Evolutionary conservation across 2,329 filamentous ascomycete genomes (phyloP).

Genomic region (Pseudogymnoascus sp.): DNA sequence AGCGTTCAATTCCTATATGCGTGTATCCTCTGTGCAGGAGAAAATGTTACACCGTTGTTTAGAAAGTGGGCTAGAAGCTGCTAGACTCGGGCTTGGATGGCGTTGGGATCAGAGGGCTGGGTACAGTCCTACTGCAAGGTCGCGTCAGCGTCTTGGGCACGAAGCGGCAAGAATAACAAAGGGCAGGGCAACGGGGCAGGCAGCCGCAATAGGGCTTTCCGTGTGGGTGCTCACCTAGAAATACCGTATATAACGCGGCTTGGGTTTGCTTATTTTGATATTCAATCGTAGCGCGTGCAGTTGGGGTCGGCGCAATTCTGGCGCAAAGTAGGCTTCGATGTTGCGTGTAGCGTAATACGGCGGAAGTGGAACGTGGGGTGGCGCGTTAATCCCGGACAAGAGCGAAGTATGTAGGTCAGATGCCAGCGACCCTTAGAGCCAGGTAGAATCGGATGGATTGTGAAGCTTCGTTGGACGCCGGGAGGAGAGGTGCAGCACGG

Average conservation of each 20-base stretch:
- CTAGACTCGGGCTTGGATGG: constrained; percentile 11
- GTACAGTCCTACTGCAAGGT: constrained; percentile 18
- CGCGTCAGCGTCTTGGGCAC: constrained; percentile 18
- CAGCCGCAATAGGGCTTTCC: neutral
- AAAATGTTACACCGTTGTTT: constrained; percentile 10
- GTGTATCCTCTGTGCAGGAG: constrained; percentile 9
- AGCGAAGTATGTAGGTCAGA: constrained; percentile 4
- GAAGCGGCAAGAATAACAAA: constrained; percentile 3
- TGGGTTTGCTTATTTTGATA: constrained; percentile 9
- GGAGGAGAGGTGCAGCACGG: constrained; percentile 3
- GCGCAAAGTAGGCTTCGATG: constrained; percentile 1
- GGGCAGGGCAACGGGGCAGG: neutral
- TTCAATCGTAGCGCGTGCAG: neutral
- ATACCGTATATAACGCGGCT: neutral
- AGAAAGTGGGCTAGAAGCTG: constrained; percentile 8
- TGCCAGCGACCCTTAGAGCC: constrained; percentile 1
- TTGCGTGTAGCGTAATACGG: constrained; percentile 5
- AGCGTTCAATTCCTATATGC: constrained; percentile 10
- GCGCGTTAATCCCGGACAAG: constrained; percentile 1
- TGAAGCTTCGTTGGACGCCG: constrained; percentile 1
- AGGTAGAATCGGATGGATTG: constrained; percentile 5
- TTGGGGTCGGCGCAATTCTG: neutral
- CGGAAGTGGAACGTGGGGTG: constrained; percentile 7
- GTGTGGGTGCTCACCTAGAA: neutral
- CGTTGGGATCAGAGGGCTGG: constrained; percentile 9